These are phyloP conservation scores for Blastobotrys peoriensis DNA, from an alignment of 805 yeast genomes.

Conservation along the genomic window DNA sequence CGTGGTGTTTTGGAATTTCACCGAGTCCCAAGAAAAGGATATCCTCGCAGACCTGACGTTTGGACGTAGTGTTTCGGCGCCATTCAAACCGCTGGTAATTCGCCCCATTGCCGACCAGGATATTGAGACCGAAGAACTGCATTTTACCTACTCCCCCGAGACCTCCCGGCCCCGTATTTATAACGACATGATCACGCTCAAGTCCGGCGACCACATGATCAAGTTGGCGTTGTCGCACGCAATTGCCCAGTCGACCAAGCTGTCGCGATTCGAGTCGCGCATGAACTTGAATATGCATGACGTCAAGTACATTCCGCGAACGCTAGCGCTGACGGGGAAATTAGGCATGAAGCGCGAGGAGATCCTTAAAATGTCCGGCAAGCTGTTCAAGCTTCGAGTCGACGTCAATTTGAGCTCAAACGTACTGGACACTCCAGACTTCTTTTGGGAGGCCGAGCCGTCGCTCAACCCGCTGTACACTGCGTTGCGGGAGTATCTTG, in stretches of 20 bases:
- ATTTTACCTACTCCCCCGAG: conserved; percentile 54
- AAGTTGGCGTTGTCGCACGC: conserved; percentile 94
- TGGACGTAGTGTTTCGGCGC: conserved; percentile 34
- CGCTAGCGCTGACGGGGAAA: conserved; percentile 83
- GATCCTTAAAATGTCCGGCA: conserved; percentile 81
- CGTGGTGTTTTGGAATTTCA: conserved; percentile 96
- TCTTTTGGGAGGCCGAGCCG: conserved; percentile 94
- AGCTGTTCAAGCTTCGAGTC: conserved; percentile 80
- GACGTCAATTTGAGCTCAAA: conserved; percentile 90
- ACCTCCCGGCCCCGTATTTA: conserved; percentile 47
- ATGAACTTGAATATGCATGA: conserved; percentile 79
- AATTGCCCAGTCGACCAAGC: conserved; percentile 90
- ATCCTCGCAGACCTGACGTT: conserved; percentile 86
- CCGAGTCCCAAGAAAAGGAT: conserved; percentile 88
- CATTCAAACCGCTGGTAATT: conserved; percentile 42
- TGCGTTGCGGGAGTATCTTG: conserved; percentile 87
- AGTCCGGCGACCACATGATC: conserved; percentile 87
- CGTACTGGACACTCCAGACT: conserved; percentile 90
- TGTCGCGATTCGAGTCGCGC: conserved; percentile 85
- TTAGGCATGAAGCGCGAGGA: conserved; percentile 81
- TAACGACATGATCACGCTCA: conserved; percentile 87
- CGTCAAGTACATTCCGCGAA: conserved; percentile 83
- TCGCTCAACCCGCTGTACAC: conserved; percentile 86
- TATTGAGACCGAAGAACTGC: conserved; percentile 86
- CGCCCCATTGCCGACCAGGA: conserved; percentile 77